These are phyloP conservation scores for Suillus luteus DNA, from an alignment of 768 basidiomycete genomes.

Conservation along the genomic window DNA sequence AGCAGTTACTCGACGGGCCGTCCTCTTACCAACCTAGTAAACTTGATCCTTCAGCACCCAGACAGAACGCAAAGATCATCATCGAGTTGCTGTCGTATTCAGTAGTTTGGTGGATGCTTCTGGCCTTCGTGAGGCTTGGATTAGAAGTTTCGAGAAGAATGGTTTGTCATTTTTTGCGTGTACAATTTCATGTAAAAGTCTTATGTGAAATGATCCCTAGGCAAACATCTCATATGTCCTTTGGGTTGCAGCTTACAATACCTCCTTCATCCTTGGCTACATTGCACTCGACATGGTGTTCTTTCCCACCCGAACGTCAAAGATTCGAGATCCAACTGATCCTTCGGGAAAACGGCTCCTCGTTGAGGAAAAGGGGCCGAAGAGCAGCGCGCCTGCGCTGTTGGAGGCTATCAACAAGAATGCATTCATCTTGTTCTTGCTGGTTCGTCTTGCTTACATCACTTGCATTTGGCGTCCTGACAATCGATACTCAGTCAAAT, in stretches of 20 bases:
- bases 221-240: constrained; percentile 87
- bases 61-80: constrained; percentile 73
- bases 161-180: constrained; percentile 45
- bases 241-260: constrained; percentile 90
- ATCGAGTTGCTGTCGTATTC: constrained; percentile 78
- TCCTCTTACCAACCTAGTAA: constrained; percentile 10
- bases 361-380: constrained; percentile 25
- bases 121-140: constrained; percentile 40
- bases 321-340: constrained; percentile 26
- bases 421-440: constrained; percentile 74
- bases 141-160: constrained; percentile 59
- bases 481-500: constrained; percentile 64
- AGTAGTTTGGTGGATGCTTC: constrained; percentile 73
- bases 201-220: constrained; percentile 38
- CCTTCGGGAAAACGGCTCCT: constrained; percentile 28
- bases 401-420: constrained; percentile 86
- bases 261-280: constrained; percentile 80
- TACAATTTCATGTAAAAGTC: neutral
- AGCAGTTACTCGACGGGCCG: constrained; percentile 20
- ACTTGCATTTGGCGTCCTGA: constrained; percentile 1
- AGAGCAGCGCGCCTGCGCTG: constrained; percentile 46
- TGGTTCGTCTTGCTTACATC: constrained; percentile 51
- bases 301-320: constrained; percentile 48
- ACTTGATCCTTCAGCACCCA: constrained; percentile 34
- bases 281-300: constrained; percentile 73